Evolutionary conservation across 352 stramenopile species (phyloP).

Genomic region (Phytophthora chlamydospora): DNA sequence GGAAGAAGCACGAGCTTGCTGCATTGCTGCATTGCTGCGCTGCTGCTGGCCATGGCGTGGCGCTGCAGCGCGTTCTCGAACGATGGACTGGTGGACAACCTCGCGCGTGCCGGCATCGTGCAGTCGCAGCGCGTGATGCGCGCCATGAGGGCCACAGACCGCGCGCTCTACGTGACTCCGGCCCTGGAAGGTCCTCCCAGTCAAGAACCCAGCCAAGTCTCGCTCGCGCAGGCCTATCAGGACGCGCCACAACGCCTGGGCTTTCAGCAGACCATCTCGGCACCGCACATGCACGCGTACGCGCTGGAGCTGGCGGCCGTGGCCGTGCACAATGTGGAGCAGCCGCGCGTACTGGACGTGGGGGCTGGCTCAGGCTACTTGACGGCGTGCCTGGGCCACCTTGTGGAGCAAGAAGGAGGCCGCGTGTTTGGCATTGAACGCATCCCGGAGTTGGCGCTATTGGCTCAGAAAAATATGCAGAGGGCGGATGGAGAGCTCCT

Average conservation of each 20-base stretch:
- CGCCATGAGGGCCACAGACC: slow-evolving; percentile 83
- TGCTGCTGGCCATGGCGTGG: slow-evolving; percentile 60
- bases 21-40: neutral
- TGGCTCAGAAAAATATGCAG: slow-evolving; percentile 86
- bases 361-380: slow-evolving; percentile 96
- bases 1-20: slow-evolving; percentile 4
- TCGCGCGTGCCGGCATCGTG: slow-evolving; percentile 67
- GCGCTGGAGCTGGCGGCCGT: slow-evolving; percentile 78
- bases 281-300: slow-evolving; percentile 92
- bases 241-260: slow-evolving; percentile 87
- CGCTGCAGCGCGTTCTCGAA: slow-evolving; percentile 72
- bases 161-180: slow-evolving; percentile 60
- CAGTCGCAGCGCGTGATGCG: slow-evolving; percentile 62
- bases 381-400: slow-evolving; percentile 91
- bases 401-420: slow-evolving; percentile 51
- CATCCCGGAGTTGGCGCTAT: slow-evolving; percentile 82
- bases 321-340: slow-evolving; percentile 44
- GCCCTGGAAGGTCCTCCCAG: slow-evolving; percentile 2
- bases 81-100: slow-evolving; percentile 76
- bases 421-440: slow-evolving; percentile 93
- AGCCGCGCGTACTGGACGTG: slow-evolving; percentile 92
- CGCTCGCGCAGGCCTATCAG: slow-evolving; percentile 65
- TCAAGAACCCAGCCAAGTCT: slow-evolving; percentile 8
- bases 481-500: slow-evolving; percentile 85
- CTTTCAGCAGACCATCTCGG: slow-evolving; percentile 88